Evolutionary conservation across 2,329 filamentous ascomycete genomes (phyloP).

Genomic region (Beauveria australis): DNA sequence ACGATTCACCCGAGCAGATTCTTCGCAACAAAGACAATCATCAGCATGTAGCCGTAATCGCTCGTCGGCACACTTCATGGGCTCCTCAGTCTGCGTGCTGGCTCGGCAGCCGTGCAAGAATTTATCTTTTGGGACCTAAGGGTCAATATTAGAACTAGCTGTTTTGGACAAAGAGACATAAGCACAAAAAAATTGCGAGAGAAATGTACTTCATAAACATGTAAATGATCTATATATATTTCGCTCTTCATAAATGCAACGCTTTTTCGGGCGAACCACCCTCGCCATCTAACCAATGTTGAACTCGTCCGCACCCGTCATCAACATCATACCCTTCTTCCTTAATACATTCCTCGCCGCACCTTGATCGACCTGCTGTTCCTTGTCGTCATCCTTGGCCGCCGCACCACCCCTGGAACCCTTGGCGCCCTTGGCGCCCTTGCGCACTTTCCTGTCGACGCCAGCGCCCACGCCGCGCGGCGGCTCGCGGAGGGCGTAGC

Average conservation of each 20-base stretch:
- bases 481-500: conserved; percentile 80
- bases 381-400: conserved; percentile 32
- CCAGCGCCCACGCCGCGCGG: conserved; percentile 70
- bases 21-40: no score
- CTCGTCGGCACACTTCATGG: no score
- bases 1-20: no score
- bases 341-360: conserved; percentile 37
- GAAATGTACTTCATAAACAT: background rate
- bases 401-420: conserved; percentile 13
- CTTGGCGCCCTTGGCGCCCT: conserved; percentile 1
- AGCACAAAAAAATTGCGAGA: background rate
- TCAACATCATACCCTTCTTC: conserved; percentile 57
- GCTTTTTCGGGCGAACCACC: background rate
- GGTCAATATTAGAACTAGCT: no score
- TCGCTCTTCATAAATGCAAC: conserved; percentile 9
- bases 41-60: no score
- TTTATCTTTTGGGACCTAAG: no score
- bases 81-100: no score
- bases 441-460: conserved; percentile 35
- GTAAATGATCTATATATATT: background rate
- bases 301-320: conserved; percentile 57
- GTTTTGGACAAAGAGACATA: background rate
- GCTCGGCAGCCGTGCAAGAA: no score
- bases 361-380: conserved; percentile 24
- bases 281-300: conserved; percentile 49